A percentile compares a stretch with the other conserved stretches of the same genome.
These are phyloP conservation scores for Beauveria caledonica DNA, from an alignment of 2,329 filamentous ascomycete genomes.

Conservation along the genomic window DNA sequence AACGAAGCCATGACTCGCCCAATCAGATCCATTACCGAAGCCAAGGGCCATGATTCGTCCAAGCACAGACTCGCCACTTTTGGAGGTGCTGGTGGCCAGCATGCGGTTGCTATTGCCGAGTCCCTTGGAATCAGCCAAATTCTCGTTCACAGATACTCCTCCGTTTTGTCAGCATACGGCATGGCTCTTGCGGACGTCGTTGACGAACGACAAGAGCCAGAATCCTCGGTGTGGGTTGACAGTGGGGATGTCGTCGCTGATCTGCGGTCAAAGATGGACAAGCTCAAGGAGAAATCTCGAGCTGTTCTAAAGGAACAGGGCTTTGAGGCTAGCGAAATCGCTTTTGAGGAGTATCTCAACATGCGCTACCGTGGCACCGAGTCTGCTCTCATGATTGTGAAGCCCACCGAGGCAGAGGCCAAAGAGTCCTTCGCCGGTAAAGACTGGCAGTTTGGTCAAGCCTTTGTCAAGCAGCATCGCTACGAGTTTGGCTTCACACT, in stretches of 20 bases:
- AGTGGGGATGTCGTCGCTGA: slow-evolving; percentile 49
- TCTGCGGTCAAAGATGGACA: slow-evolving; percentile 65
- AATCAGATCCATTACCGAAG: slow-evolving; percentile 84
- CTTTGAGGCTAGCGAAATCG: slow-evolving; percentile 64
- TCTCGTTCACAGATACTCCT: slow-evolving; percentile 78
- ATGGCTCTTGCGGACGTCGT: slow-evolving; percentile 93
- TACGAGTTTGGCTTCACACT: slow-evolving; percentile 92
- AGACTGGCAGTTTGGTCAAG: slow-evolving; percentile 74
- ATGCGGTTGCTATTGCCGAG: slow-evolving; percentile 84
- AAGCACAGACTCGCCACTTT: slow-evolving; percentile 89
- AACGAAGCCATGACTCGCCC: slow-evolving; percentile 89
- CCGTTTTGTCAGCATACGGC: slow-evolving; percentile 81
- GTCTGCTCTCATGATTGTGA: slow-evolving; percentile 82
- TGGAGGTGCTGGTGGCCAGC: slow-evolving; percentile 84
- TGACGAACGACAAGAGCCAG: slow-evolving; percentile 78
- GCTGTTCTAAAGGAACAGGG: slow-evolving; percentile 66
- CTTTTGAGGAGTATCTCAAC: slow-evolving; percentile 88
- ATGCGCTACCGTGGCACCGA: slow-evolving; percentile 89
- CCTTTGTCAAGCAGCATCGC: slow-evolving; percentile 79
- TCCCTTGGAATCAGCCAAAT: slow-evolving; percentile 80
- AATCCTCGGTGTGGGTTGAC: slow-evolving; percentile 54
- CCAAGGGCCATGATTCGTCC: slow-evolving; percentile 83
- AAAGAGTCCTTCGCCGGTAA: slow-evolving; percentile 52
- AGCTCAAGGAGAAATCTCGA: slow-evolving; percentile 68
- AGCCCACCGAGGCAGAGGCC: slow-evolving; percentile 56